phyloP scores from a whole-genome alignment of 208 protist species.

The Blastocrithidia nonstop region DNA sequence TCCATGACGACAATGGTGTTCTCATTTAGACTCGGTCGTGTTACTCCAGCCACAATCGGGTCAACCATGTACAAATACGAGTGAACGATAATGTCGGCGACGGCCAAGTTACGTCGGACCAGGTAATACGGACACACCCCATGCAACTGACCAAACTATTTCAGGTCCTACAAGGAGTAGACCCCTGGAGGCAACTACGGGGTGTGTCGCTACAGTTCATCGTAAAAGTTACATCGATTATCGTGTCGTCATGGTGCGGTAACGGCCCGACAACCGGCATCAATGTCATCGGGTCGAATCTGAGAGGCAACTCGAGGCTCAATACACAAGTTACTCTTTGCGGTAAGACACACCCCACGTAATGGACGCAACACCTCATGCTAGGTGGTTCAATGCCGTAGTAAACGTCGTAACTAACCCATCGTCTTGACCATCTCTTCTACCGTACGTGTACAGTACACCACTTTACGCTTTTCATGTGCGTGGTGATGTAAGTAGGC shows the following conservation, averaged over 20 bases:
- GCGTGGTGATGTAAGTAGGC: conserved; percentile 88
- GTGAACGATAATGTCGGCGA: conserved; percentile 96
- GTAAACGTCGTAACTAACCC: conserved; percentile 83
- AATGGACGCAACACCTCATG: conserved; percentile 32
- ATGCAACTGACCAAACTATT: conserved; percentile 75
- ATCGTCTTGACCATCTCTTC: conserved; percentile 97
- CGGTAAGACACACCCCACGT: conserved; percentile 70
- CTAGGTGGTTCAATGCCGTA: conserved; percentile 56
- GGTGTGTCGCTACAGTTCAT: conserved; percentile 36
- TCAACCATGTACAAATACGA: conserved; percentile 98
- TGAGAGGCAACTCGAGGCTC: conserved; percentile 67
- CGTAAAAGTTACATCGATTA: conserved; percentile 62
- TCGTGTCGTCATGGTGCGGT: conserved; percentile 88
- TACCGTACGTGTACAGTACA: conserved; percentile 99
- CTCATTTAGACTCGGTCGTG: conserved; percentile 81
- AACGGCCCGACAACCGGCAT: conserved; percentile 85
- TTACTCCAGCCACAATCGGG: conserved; percentile 92
- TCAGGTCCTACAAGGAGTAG: conserved; percentile 94
- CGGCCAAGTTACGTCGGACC: conserved; percentile 69
- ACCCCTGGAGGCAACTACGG: conserved; percentile 87
- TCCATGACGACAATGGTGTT: conserved; percentile 98
- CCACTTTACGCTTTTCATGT: conserved; percentile 89
- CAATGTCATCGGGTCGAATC: conserved; percentile 77
- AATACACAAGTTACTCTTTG: conserved; percentile 94
- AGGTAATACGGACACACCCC: conserved; percentile 93